Evolutionary conservation across 352 stramenopile genomes (phyloP), one percentile per base, ranked within the genome.

Genomic region (Pythium brassicae): DNA sequence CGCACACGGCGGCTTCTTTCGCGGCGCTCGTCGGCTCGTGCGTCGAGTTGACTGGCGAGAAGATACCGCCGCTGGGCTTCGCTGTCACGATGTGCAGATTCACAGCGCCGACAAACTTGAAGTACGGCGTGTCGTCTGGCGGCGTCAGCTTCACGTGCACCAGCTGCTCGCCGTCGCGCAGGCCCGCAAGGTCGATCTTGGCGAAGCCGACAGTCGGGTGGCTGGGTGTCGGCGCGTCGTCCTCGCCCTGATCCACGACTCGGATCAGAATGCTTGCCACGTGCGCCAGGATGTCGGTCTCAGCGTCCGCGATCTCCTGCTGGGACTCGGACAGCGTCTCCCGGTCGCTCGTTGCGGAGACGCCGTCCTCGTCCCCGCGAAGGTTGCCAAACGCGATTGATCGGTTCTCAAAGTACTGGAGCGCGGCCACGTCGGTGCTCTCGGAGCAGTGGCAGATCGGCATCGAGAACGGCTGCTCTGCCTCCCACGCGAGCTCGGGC

Each of bases 21-120:
- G n/a, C 49, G 4, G 25, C 1, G 26, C 2, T 40, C 11, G 11
- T 40, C 0, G 19, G 11, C 3, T 7, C 3, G 6, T 35, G 26
- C 15, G 23, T 19, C 9, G 42, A 15, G 5, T 14, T 26, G 4
- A 11, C 7, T 2, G 27, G 29, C 12, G 22, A 23, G 20, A 55
- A 25, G 25, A 17, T 19, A 2, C n/a, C 37, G 17, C 62, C 45
- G 3, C 56, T 62, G 7, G 46, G n/a, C 9, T 59, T 57, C 1
- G 54, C 42, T 8, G 52, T 37, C 2, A 65, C 55, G 7, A 87
- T 55, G 4, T 69, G 59, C 8, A 84, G 15, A 26, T 66, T 69
- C 8, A 88, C 23, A 1, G 69, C 75, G 0, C 80, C 80, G 23
- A 79, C 62, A 50, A 66, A 81, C 25, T 78, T 87, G 62, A 76